Evolutionary conservation across 202 grass and related monocot genomes (phyloP), one percentile per base, ranked within the genome.

Genomic region (Zoysia matrella): DNA sequence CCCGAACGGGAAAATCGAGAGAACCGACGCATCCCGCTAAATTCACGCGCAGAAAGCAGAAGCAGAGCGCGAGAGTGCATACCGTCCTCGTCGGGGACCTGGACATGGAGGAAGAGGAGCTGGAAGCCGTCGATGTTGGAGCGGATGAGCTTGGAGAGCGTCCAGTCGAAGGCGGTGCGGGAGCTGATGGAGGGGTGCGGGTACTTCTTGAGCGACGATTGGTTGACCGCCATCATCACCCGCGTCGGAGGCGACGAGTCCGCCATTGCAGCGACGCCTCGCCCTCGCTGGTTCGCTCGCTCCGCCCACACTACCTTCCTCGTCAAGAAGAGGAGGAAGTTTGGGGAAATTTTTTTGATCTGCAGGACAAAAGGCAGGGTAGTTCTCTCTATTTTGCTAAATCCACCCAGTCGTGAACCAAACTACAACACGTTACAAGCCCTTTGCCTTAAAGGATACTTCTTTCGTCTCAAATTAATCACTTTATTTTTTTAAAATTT

Each of bases 51-150:
- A 60, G 42, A n/a, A n/a, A 45, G 65, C 40, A 36, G 9, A 48
- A 51, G 18, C 13, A 11, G 4, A 11, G 8, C 50, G 74, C 48
- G 82, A 11, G 14, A 49, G 8, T 14, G 11, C 53, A 6, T 83
- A 98, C 95, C 92, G 54, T 98, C 96, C 88, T 98, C 96, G 70
- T 98, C 96, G 46, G 90, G 92, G 85, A 89, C 65, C 90, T 95
- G 96, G 67, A 95, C 89, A 71, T 98, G 92, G 85, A 95, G 81
- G 89, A 98, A 98, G 67, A 93, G 82, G 77, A 95, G 79, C 66
- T 90, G 90, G 80, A 98, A 98, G 42, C 87, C 96, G 15, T 62
- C 60, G 80, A 79, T 8, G 76, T 98, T 98, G 87, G 92, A 95
- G 61, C 91, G 96, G 61, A 98, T 85, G 74, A 98, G 90, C 91